phyloP scores from a whole-genome alignment of 2,329 filamentous ascomycete species.

The Xylaria hypoxylon region DNA sequence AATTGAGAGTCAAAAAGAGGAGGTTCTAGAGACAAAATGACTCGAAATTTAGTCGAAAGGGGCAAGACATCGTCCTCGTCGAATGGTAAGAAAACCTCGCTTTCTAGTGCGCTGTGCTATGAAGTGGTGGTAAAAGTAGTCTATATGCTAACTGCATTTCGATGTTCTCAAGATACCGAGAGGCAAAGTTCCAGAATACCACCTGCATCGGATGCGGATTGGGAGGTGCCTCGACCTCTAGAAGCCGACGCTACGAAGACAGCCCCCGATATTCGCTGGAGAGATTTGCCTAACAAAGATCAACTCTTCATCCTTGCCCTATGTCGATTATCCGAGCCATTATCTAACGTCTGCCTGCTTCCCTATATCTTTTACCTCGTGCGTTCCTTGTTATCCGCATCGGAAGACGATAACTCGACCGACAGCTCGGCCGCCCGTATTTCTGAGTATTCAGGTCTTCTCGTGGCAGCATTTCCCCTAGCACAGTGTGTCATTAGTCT shows the following conservation, averaged over 20 bases:
- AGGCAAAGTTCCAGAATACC: neutral
- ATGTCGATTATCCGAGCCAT: conserved; percentile 66
- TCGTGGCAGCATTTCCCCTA: conserved; percentile 75
- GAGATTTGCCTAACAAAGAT: conserved; percentile 54
- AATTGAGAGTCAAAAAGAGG: neutral
- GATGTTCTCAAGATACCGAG: neutral
- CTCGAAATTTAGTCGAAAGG: conserved; percentile 10
- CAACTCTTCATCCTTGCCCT: conserved; percentile 53
- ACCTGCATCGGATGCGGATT: conserved; percentile 17
- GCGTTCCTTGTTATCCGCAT: conserved; percentile 65
- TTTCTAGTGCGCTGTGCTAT: neutral
- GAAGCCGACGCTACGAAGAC: conserved; percentile 20
- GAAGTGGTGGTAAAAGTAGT: neutral
- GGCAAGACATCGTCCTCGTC: conserved; percentile 3
- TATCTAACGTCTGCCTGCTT: conserved; percentile 74
- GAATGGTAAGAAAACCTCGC: conserved; percentile 15
- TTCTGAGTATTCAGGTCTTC: conserved; percentile 74
- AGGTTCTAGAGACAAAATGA: conserved; percentile 2
- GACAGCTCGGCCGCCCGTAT: conserved; percentile 63
- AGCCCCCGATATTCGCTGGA: conserved; percentile 45
- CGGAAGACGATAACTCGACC: conserved; percentile 54
- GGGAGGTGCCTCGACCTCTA: conserved; percentile 16
- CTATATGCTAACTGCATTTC: neutral
- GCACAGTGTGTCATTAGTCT: conserved; percentile 78
- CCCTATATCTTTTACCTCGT: conserved; percentile 81